Conservation (phyloP, 192 early-diverging fungal species). For the Chytriomyces confervae region DNA sequence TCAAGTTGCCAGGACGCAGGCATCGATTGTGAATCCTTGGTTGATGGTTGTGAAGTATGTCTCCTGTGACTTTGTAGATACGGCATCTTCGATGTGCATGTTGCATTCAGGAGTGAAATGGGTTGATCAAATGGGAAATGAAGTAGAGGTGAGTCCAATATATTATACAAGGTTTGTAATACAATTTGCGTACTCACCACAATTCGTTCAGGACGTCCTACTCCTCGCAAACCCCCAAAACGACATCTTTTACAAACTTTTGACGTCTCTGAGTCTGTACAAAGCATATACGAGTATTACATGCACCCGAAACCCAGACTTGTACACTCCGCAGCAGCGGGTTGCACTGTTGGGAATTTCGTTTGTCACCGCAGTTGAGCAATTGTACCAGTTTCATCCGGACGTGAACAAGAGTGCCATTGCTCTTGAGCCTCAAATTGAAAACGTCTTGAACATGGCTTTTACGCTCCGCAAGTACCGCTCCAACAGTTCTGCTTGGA, state of each 20-base stretch:
- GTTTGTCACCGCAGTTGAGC: slow-evolving; percentile 9
- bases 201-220: not conserved
- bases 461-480: slow-evolving; percentile 2
- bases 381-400: slow-evolving; percentile 7
- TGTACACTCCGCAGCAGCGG: slow-evolving; percentile 7
- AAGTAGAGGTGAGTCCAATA: not conserved
- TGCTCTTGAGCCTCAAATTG: not conserved
- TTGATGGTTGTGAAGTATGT: not conserved
- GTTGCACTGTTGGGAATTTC: slow-evolving; percentile 14
- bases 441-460: slow-evolving; percentile 6
- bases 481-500: not conserved
- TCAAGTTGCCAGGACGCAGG: not conserved
- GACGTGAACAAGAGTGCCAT: not conserved
- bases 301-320: slow-evolving; percentile 7
- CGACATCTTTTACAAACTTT: not conserved
- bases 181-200: not conserved
- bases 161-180: not conserved
- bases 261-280: not conserved
- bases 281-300: slow-evolving; percentile 19
- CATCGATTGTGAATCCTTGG: slow-evolving; percentile 21
- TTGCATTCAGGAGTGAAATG: slow-evolving; percentile 8
- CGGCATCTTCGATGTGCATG: slow-evolving; percentile 17
- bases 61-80: not conserved
- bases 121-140: not conserved
- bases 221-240: not conserved